Evolutionary conservation across 2,329 filamentous ascomycete species (phyloP), one percentile per base, ranked within the genome.

Genomic region (Herpotrichia juniperi): DNA sequence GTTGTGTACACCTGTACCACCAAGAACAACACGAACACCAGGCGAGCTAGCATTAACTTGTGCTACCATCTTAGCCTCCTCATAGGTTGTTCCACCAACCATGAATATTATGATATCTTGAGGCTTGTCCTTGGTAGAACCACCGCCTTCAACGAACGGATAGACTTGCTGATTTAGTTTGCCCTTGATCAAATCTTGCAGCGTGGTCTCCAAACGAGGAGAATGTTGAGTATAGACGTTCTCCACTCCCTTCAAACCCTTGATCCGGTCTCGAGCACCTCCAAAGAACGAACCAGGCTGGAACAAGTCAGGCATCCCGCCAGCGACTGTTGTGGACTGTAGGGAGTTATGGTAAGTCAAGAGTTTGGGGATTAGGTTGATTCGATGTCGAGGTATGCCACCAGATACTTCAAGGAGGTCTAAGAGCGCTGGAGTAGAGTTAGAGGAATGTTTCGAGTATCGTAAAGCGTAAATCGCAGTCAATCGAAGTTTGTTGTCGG

Each of bases 171-270:
- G 91, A 64, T 87, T 89, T 52, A 99, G 76, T 25, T 90, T 86
- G 0, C 94, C 96, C 70, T 96, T 97, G 77, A 97, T 93, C 46
- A 99, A 79, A 63, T 93, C 93, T 69, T 97, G 93, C 16, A 99
- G 77, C 0, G 92, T 97, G 21, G 84, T 84, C 72, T 97, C 93
- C 14, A 99, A 76, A 19, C 91, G 83, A 0, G 96, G 92, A 5
- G 91, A 96, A 73, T 99, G 94, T 72, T 99, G 96, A 0, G 94
- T 99, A 73, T 99, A 99, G 24, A 99, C 94, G 64, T 99, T 99
- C 73, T 99, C 96, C 1, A 99, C 94, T 1, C 94, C 94, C 69
- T 97, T 97, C 12, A 99, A 81, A 0, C 94, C 94, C 68, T 96
- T 96, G 74, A 99, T 92, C 4, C 93, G 87, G 66, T 88, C 91